Base-by-base conservation (phyloP, 1,284 basidiomycete genomes). In the Xanthoconium separans region DNA sequence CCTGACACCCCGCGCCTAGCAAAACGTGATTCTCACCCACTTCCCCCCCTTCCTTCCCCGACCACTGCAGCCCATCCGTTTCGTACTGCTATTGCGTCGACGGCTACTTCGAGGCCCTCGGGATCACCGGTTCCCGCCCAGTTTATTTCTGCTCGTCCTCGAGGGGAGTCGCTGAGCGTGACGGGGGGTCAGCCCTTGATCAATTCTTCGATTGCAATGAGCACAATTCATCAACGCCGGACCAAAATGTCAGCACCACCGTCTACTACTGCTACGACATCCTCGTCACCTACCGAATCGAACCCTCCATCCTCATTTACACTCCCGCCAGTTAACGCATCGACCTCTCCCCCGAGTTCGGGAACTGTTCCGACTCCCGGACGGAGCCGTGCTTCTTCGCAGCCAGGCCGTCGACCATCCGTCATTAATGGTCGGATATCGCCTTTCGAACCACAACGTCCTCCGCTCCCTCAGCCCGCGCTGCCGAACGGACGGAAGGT, bases 211-310 rank as follows among this genome's bases (percentile, higher is more conserved):
- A 81, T 84, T 20, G 75, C 66, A 24, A 79, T 83, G 68, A 83
- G 89, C 30, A 84, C 85, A 22, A 87, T 92, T 58, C 81, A 76
- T 39, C 85, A 86, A 63, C 80, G 91, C 55, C 76, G 89, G 55
- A 76, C 72, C 41, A 89, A 87, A 66, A 70, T 77, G 29, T 83
- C 84, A 36, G 78, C 81, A 6, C 82, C 85, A 40, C 80, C 83
- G 15, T 65, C 71, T 31, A 72, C 70, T 16, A 56, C 58, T n/a
- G 75, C 78, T 49, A 71, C 78, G 16, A 73, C 76, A 39, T 77
- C 82, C 15, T 73, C 83, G 27, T 85, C 86, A 10, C 84, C 85
- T 11, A 76, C 77, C 27, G 84, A 83, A 44, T 83, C 84, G 7
- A 77, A 73, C 9, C 54, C 65, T 6, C 74, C 78, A 29, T 82